Evolutionary conservation across 345 rosid genomes (phyloP).

Genomic region (Turritis glabra): DNA sequence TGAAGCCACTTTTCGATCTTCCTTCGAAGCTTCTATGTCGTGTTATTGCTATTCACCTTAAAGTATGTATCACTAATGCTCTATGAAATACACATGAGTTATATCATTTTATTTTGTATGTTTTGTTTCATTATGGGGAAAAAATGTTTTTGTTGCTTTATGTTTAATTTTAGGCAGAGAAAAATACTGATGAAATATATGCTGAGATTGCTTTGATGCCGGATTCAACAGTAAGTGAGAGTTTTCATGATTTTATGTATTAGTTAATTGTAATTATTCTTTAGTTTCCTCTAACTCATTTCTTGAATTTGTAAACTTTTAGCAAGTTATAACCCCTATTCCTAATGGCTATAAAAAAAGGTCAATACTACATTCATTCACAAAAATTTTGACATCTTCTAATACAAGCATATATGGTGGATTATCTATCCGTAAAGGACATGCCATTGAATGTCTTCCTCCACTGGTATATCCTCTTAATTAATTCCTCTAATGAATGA

Average conservation of each 20-base stretch:
- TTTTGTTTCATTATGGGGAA: background rate
- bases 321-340: background rate
- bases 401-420: constrained; percentile 42
- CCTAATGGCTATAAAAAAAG: background rate
- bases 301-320: background rate
- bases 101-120: too few species aligned
- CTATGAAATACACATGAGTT: background rate
- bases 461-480: constrained; percentile 45
- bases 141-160: too few species aligned
- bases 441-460: constrained; percentile 62
- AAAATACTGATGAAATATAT: constrained; percentile 53
- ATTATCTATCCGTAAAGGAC: constrained; percentile 50
- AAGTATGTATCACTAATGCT: constrained; percentile 36
- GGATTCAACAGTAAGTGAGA: constrained; percentile 44
- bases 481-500: too few species aligned
- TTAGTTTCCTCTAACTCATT: background rate
- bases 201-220: constrained; percentile 54
- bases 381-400: background rate
- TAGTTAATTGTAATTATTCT: background rate
- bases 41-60: constrained; percentile 45
- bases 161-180: constrained; percentile 50
- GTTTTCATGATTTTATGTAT: constrained; percentile 43
- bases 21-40: constrained; percentile 54
- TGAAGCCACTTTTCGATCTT: constrained; percentile 54
- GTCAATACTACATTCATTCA: background rate